These are phyloP conservation scores for Neurospora tetraspora DNA, from an alignment of 495 filamentous ascomycete genomes.

Conservation along the genomic window DNA sequence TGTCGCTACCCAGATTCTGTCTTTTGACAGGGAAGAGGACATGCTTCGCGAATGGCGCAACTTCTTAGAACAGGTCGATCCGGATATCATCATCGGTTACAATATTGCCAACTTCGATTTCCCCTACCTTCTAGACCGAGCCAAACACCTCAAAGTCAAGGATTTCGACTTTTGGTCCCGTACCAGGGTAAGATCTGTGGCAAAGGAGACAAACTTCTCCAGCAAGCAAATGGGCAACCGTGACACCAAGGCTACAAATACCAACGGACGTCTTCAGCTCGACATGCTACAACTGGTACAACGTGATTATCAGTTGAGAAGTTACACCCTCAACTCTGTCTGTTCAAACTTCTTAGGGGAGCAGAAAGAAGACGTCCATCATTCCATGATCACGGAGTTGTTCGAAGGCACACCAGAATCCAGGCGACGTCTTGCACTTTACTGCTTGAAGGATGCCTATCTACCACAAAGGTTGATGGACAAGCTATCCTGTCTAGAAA, in stretches of 20 bases:
- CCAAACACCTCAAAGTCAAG: slow-evolving; percentile 65
- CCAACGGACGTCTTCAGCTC: slow-evolving; percentile 84
- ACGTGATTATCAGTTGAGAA: slow-evolving; percentile 85
- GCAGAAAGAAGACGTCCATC: slow-evolving; percentile 97
- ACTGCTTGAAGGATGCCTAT: slow-evolving; percentile 97
- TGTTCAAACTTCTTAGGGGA: slow-evolving; percentile 94
- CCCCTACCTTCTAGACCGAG: slow-evolving; percentile 86
- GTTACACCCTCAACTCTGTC: slow-evolving; percentile 96
- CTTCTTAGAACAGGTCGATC: slow-evolving; percentile 85
- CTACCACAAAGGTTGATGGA: slow-evolving; percentile 91
- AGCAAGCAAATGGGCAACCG: slow-evolving; percentile 99
- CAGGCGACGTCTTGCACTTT: slow-evolving; percentile 79
- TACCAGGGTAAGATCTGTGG: slow-evolving; percentile 47
- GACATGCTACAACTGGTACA: slow-evolving; percentile 91
- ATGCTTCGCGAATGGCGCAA: slow-evolving; percentile 86
- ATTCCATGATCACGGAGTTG: slow-evolving; percentile 97
- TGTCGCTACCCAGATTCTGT: slow-evolving; percentile 86
- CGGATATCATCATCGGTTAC: slow-evolving; percentile 97
- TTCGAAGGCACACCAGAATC: slow-evolving; percentile 94
- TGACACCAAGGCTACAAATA: slow-evolving; percentile 88
- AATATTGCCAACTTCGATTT: slow-evolving; percentile 99
- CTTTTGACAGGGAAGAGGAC: slow-evolving; percentile 65
- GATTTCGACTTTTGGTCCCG: slow-evolving; percentile 82
- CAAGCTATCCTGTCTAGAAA: slow-evolving; percentile 93
- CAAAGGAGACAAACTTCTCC: slow-evolving; percentile 74